Percentiles rank a stretch among this genome's conserved stretches.
Evolutionary conservation across 2,329 filamentous ascomycete species (phyloP).

Genomic region (Zymoseptoria ardabiliae): DNA sequence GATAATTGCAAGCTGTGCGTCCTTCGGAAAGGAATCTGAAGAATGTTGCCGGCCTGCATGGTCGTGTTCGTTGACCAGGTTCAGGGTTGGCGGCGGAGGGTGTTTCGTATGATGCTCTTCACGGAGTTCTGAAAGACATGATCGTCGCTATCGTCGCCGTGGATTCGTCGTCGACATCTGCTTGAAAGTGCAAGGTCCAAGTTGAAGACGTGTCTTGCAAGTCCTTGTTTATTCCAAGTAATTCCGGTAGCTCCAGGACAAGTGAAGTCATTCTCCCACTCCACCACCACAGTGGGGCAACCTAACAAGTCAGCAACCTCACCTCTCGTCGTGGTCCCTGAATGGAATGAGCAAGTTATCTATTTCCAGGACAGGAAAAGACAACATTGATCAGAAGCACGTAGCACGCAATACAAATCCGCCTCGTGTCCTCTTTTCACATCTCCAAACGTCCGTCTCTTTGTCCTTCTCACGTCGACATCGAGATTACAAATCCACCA

Average conservation of each 20-base stretch:
- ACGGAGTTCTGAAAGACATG: background rate
- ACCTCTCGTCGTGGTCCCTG: background rate
- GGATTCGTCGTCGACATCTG: background rate
- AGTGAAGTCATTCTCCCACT: background rate
- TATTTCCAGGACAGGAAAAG: background rate
- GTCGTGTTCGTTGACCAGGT: conserved; percentile 1
- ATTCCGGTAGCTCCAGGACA: background rate
- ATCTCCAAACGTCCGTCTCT: background rate
- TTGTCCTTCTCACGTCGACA: background rate
- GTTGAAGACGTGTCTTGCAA: background rate
- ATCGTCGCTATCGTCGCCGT: background rate
- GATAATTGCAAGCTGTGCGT: conserved; percentile 73
- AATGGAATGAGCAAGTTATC: background rate
- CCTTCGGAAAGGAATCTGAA: conserved; percentile 81
- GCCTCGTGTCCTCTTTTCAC: background rate
- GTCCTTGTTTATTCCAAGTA: background rate
- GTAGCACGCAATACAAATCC: background rate
- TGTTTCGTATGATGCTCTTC: background rate
- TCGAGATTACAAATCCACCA: background rate
- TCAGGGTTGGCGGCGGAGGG: background rate
- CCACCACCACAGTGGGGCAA: background rate
- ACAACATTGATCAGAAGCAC: background rate
- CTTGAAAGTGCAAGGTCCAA: background rate
- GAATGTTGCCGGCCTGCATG: conserved; percentile 47
- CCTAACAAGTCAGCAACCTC: background rate